These are phyloP conservation scores for Bipolaris gigantea DNA, from an alignment of 2,329 filamentous ascomycete species.

Conservation along the genomic window DNA sequence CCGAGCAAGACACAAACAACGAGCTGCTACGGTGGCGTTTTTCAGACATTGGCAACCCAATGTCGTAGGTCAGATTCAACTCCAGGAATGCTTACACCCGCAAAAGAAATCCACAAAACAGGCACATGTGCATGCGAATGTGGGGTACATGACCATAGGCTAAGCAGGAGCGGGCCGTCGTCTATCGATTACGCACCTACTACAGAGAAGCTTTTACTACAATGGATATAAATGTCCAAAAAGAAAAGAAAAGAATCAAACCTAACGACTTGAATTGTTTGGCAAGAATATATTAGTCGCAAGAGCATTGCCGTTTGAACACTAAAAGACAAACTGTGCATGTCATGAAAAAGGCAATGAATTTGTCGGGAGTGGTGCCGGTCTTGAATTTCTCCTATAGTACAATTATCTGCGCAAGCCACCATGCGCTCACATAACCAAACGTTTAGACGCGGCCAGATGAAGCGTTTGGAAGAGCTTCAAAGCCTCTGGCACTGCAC, in stretches of 20 bases:
- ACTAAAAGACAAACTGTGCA: background rate
- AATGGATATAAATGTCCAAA: too few relatives aligned
- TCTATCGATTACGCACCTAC: constrained; percentile 42
- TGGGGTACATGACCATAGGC: constrained; percentile 24
- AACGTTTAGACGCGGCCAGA: constrained; percentile 31
- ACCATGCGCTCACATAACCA: constrained; percentile 30
- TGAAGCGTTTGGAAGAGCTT: constrained; percentile 31
- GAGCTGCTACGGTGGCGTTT: constrained; percentile 7
- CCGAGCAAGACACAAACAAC: constrained; percentile 18
- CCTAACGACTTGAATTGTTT: too few relatives aligned
- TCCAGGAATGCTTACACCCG: background rate
- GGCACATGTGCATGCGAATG: constrained; percentile 24
- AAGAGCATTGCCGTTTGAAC: background rate
- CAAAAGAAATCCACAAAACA: constrained; percentile 7
- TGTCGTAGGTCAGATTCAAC: background rate
- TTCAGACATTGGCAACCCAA: background rate
- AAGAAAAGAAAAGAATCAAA: too few relatives aligned
- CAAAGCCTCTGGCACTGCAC: constrained; percentile 36
- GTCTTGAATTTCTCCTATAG: constrained; percentile 30
- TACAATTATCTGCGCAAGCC: constrained; percentile 35
- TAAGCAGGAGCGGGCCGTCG: constrained; percentile 19
- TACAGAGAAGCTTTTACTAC: background rate
- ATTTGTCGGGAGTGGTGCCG: constrained; percentile 1
- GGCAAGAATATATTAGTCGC: background rate
- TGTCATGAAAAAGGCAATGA: background rate